phyloP scores from a whole-genome alignment of 2,329 filamentous ascomycete genomes.

The Aspergillus sp. region DNA sequence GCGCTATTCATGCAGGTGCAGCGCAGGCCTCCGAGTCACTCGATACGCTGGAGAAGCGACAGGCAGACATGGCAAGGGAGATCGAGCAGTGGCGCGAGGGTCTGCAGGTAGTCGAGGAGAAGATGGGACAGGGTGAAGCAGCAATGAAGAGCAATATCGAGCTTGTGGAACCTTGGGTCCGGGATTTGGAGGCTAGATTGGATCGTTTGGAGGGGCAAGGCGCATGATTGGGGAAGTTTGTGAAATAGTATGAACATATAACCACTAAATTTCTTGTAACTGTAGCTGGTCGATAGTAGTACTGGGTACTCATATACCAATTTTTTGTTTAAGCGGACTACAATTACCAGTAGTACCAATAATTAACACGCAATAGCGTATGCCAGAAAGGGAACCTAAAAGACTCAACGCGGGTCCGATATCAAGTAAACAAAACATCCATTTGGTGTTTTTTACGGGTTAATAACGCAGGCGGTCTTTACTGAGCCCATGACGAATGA shows the following conservation, averaged over 20 bases:
- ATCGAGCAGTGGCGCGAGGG: slow-evolving; percentile 84
- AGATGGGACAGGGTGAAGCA: slow-evolving; percentile 69
- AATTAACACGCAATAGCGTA: too few relatives aligned
- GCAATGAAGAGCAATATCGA: slow-evolving; percentile 78
- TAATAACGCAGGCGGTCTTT: too few relatives aligned
- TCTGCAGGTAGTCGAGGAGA: slow-evolving; percentile 73
- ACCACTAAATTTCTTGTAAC: too few relatives aligned
- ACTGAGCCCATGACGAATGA: too few relatives aligned
- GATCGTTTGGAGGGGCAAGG: slow-evolving; percentile 53
- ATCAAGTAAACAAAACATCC: too few relatives aligned
- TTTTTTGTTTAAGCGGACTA: too few relatives aligned
- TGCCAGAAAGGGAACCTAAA: too few relatives aligned
- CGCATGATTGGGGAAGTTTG: neutral
- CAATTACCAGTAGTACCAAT: too few relatives aligned
- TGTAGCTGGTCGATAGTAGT: too few relatives aligned
- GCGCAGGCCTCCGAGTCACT: slow-evolving; percentile 78
- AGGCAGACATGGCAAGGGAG: slow-evolving; percentile 79
- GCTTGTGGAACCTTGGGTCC: slow-evolving; percentile 86
- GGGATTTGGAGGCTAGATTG: slow-evolving; percentile 78
- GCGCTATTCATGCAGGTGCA: slow-evolving; percentile 83
- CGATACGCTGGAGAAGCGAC: slow-evolving; percentile 73
- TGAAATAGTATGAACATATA: neutral
- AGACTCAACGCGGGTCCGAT: too few relatives aligned
- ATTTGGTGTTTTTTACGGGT: too few relatives aligned
- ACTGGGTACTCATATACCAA: too few relatives aligned